Base-by-base conservation (phyloP, 352 stramenopile species). In the Phytophthora tubulina region DNA sequence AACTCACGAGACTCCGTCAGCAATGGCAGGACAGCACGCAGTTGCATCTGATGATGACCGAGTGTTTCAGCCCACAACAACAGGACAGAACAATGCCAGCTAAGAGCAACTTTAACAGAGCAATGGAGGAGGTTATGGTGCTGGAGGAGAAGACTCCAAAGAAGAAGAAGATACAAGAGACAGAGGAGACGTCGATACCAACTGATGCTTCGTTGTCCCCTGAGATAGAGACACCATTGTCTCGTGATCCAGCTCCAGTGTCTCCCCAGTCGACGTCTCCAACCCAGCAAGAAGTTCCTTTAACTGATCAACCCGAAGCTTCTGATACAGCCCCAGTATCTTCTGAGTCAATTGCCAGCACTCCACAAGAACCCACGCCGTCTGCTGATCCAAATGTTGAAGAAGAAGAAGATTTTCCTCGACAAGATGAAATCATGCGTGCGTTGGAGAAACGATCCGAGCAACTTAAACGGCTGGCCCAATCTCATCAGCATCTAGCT, bases 361-460 rank as follows among this genome's bases (percentile, higher is more conserved):
- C 21, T 27, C 21, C 21, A 39, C 38, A 68, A 17, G 61, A 68
- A 48, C 10, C 15, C 15, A n/a, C n/a, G 6, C 33, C 17, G 45
- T 50, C 39, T 3, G 14, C 31, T 54, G 52, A 59, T 17, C 33
- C 38, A 21, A 33, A 36, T 1, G 3, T 6, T 42, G 36, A 6
- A 49, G 60, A 72, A 52, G 55, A 57, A 11, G 27, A 61, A 45
- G 64, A 70, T 3, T 48, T 81, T 10, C 51, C 67, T 2, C 36
- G 64, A 11, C 54, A 72, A 27, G 44, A 76, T 30, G 60, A 80
- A 49, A 75, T 78, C 31, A 49, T 82, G 60, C 21, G 21, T 4
- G 71, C 65, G 13, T n/a, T 84, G 27, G 61, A 80, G 54, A 69
- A 58, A 41, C 73, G 69, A 52, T 62, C 73, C 3, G 39, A 66